Evolutionary conservation across 108 stramenopile genomes (phyloP), one percentile per base, ranked within the genome.

Genomic region (Schizochytrium sp.): DNA sequence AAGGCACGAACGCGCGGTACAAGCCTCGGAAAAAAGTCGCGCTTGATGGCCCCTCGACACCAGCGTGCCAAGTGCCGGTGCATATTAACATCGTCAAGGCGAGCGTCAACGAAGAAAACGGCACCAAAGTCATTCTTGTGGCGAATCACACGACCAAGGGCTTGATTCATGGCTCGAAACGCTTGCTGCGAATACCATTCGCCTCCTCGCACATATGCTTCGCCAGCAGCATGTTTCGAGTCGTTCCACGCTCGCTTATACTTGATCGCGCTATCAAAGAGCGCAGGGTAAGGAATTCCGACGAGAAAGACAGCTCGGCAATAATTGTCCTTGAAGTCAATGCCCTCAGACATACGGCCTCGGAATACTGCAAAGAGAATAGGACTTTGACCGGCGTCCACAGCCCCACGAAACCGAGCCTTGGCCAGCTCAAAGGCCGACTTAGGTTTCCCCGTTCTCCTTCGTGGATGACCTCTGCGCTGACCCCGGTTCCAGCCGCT

Each of bases 131-230:
- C 97, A 34, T 92, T 94, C 60, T 91, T 91, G 90, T 98, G 97
- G 48, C 97, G 94, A 72, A 97, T 96, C 47, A 96, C 96, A 34
- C 96, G 92, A 2, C 96, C 96, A 0, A 96, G 89, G 3, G 97
- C 97, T 91, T 98, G 97, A 60, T 96, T 96, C 51, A 97, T 92
- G 2, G 97, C 97, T 12, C 96, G 94, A 72, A 95, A 96, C 5
- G 97, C 97, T 90, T 98, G 96, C 87, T 96, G 96, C 5, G 90
- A n/a, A 90, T 98, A 98, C 96, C 96, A 98, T 47, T 96, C 95
- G 4, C 58, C 14, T 0, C 97, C 63, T 8, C 34, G 14, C 63
- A 69, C 25, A 18, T 69, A 14, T 41, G 25, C 5, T 2, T 44
- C 23, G n/a, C 43, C 23, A 23, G 43, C 60, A 44, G 18, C 4